Conservation (phyloP, 2,329 filamentous ascomycete genomes). For the Dothistroma pini region DNA sequence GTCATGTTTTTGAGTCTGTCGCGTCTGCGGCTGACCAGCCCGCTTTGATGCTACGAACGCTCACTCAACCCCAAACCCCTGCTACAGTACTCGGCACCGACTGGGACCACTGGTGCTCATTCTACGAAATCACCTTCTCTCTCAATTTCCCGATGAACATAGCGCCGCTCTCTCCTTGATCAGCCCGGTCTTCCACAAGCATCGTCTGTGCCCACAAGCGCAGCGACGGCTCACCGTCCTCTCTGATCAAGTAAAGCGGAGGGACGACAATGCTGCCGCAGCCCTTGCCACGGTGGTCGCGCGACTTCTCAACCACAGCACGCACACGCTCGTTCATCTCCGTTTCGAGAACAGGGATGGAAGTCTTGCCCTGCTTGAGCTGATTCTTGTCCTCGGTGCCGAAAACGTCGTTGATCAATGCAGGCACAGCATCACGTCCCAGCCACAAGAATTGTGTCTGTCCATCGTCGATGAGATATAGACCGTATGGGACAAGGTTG, state of each 20-base stretch:
- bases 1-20: conserved; percentile 1
- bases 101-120: neutral
- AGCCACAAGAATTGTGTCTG: conserved; percentile 98
- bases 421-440: conserved; percentile 85
- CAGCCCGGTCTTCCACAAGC: conserved; percentile 89
- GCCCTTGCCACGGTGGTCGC: conserved; percentile 78
- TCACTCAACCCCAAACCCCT: neutral
- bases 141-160: conserved; percentile 90
- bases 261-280: conserved; percentile 92
- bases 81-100: neutral
- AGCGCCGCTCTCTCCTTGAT: conserved; percentile 86
- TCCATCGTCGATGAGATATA: conserved; percentile 95
- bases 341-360: conserved; percentile 81
- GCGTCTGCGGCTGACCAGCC: neutral
- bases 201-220: conserved; percentile 97
- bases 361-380: conserved; percentile 86
- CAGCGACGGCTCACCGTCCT: conserved; percentile 92
- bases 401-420: conserved; percentile 86
- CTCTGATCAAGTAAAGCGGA: conserved; percentile 86
- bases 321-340: conserved; percentile 96
- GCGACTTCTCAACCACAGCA: conserved; percentile 85
- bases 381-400: conserved; percentile 77
- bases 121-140: conserved; percentile 71
- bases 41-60: neutral
- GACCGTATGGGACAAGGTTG: conserved; percentile 78